Conservation (phyloP, 2,329 filamentous ascomycete species). For the Amesomyces nigricolor region DNA sequence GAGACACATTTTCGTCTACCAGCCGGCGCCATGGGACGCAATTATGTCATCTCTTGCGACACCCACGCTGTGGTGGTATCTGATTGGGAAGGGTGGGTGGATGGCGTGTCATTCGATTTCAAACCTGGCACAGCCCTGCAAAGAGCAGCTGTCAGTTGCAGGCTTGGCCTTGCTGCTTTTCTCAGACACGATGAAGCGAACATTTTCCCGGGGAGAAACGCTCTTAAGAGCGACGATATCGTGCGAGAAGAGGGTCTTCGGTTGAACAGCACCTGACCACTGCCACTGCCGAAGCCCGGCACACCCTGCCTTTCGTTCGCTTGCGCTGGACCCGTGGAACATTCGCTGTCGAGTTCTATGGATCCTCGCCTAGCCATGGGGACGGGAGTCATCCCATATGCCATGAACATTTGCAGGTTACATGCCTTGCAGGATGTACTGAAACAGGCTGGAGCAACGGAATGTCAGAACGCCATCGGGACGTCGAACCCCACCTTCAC, state of each 20-base stretch:
- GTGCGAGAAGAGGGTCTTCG: conserved; percentile 1
- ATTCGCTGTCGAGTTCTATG: too few relatives aligned
- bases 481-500: background rate
- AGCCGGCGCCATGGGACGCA: background rate
- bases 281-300: background rate
- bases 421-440: too few relatives aligned
- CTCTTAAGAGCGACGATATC: background rate
- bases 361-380: too few relatives aligned
- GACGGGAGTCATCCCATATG: too few relatives aligned
- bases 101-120: conserved; percentile 13
- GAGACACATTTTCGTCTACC: background rate
- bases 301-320: background rate
- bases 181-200: background rate
- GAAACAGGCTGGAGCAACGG: too few relatives aligned
- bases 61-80: background rate
- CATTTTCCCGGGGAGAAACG: background rate
- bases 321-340: background rate
- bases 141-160: conserved; percentile 4
- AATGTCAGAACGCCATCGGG: background rate
- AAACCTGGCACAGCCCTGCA: conserved; percentile 14
- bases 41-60: conserved; percentile 20
- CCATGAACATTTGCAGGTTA: too few relatives aligned
- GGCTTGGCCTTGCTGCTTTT: conserved; percentile 3
- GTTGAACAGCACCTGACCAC: background rate
- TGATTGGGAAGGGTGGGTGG: conserved; percentile 14